A percentile compares a stretch with the other conserved stretches of the same genome.
These are phyloP conservation scores for Neoboletus brunneissimus DNA, from an alignment of 768 basidiomycete species.

Conservation along the genomic window DNA sequence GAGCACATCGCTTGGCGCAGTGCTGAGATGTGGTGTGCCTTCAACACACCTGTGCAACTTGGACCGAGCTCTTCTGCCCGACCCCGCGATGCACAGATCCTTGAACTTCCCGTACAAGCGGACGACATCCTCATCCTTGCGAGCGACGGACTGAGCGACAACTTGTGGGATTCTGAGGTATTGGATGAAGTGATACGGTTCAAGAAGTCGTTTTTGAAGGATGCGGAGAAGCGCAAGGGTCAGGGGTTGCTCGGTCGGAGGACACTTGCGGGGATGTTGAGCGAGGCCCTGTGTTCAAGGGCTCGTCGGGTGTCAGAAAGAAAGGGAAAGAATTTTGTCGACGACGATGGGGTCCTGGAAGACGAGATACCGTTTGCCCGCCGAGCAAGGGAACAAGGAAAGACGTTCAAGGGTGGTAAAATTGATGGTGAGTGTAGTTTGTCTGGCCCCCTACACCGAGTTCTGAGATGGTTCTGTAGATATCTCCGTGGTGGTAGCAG, in stretches of 20 bases:
- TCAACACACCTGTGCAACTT: slow-evolving; percentile 66
- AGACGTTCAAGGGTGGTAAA: slow-evolving; percentile 76
- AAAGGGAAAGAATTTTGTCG: slow-evolving; percentile 22
- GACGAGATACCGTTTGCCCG: slow-evolving; percentile 80
- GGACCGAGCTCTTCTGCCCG: slow-evolving; percentile 59
- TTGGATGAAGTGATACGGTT: slow-evolving; percentile 75
- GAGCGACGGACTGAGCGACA: slow-evolving; percentile 80
- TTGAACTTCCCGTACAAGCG: slow-evolving; percentile 63
- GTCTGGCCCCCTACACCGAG: not conserved
- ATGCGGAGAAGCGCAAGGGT: slow-evolving; percentile 13
- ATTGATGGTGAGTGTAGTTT: slow-evolving; percentile 60
- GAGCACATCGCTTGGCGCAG: slow-evolving; percentile 80
- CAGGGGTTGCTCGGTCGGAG: slow-evolving; percentile 41
- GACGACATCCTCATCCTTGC: slow-evolving; percentile 81
- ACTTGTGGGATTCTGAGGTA: slow-evolving; percentile 86
- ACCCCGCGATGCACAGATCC: slow-evolving; percentile 65
- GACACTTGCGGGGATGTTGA: slow-evolving; percentile 66
- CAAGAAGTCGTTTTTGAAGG: slow-evolving; percentile 37
- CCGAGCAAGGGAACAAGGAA: slow-evolving; percentile 73
- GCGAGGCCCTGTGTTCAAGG: slow-evolving; percentile 78
- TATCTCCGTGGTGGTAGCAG: slow-evolving; percentile 65
- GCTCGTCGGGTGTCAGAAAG: slow-evolving; percentile 68
- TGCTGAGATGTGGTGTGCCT: slow-evolving; percentile 91
- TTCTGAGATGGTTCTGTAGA: slow-evolving; percentile 36
- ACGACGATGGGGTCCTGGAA: slow-evolving; percentile 30